A percentile compares a stretch with the other conserved stretches of the same genome.
These are phyloP conservation scores for Neocatenulostroma microsporum DNA, from an alignment of 2,329 filamentous ascomycete species.

Conservation along the genomic window DNA sequence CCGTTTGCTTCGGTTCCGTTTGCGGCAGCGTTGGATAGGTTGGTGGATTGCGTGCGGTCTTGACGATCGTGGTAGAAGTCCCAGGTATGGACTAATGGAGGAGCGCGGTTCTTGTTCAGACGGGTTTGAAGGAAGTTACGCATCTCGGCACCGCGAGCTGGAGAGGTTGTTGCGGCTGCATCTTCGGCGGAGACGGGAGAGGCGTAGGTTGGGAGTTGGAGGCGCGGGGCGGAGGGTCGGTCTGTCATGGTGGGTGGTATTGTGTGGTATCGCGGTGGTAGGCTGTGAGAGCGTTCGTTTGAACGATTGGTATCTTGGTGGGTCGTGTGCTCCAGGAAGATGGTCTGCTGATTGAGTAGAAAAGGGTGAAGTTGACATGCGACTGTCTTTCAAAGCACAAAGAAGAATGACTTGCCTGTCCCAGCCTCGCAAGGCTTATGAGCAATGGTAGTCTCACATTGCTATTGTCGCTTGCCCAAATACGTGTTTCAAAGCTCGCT, in stretches of 20 bases:
- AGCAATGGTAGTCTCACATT: too few relatives aligned
- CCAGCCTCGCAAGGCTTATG: too few relatives aligned
- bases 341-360: not conserved
- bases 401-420: too few relatives aligned
- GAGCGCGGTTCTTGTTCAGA: constrained; percentile 38
- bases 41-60: constrained; percentile 22
- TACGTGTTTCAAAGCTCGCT: too few relatives aligned
- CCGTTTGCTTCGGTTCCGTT: not conserved
- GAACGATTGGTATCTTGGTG: too few relatives aligned
- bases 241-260: constrained; percentile 24
- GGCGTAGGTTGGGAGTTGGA: constrained; percentile 14
- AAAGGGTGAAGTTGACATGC: too few relatives aligned
- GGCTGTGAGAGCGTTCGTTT: too few relatives aligned
- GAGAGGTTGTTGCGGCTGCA: constrained; percentile 56
- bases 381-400: too few relatives aligned
- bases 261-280: too few relatives aligned
- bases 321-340: not conserved
- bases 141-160: constrained; percentile 71
- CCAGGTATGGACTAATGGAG: constrained; percentile 46
- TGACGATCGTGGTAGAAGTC: constrained; percentile 46
- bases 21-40: constrained; percentile 6
- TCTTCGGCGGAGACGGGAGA: constrained; percentile 53
- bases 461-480: too few relatives aligned
- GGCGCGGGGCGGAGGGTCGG: constrained; percentile 5
- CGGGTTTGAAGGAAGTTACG: constrained; percentile 35